Evolutionary conservation across 176 grass and related monocot species (phyloP).

Genomic region (Aegilops longissima): DNA sequence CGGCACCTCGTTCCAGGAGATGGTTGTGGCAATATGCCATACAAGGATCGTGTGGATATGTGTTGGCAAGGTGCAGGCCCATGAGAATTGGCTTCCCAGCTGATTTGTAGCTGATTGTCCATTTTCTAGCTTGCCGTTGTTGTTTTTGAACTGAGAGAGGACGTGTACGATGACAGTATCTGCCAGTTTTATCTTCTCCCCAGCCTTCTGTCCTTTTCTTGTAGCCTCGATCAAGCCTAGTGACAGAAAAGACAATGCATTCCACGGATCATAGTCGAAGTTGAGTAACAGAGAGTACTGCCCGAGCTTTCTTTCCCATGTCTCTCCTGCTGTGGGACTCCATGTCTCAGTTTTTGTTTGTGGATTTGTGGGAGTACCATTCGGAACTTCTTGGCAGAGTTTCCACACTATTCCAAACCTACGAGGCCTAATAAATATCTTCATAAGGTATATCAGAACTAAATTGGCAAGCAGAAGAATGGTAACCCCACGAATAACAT

Average conservation of each 20-base stretch:
- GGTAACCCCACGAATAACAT: too few relatives aligned
- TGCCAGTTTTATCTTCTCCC: not conserved
- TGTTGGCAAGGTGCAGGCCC: constrained; percentile 9
- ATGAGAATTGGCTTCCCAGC: not conserved
- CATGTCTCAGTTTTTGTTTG: too few relatives aligned
- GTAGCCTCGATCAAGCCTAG: not conserved
- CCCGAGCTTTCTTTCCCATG: not conserved
- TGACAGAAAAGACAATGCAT: not conserved
- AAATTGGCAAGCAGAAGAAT: too few relatives aligned
- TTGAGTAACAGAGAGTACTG: constrained; percentile 15
- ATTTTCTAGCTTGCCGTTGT: not conserved
- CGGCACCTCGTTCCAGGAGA: not conserved
- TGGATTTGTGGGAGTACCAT: too few relatives aligned
- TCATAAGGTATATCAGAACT: too few relatives aligned
- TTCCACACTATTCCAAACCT: too few relatives aligned
- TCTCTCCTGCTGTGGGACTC: too few relatives aligned
- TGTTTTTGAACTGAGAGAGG: constrained; percentile 19
- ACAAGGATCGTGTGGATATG: constrained; percentile 12
- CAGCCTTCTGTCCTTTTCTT: constrained; percentile 1
- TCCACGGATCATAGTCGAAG: constrained; percentile 5
- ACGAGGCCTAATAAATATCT: too few relatives aligned
- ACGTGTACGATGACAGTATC: not conserved
- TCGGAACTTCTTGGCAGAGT: too few relatives aligned
- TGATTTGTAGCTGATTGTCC: not conserved
- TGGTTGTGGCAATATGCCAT: constrained; percentile 14